phyloP scores from a whole-genome alignment of 768 basidiomycete species.

The Calocybe cyanea region DNA sequence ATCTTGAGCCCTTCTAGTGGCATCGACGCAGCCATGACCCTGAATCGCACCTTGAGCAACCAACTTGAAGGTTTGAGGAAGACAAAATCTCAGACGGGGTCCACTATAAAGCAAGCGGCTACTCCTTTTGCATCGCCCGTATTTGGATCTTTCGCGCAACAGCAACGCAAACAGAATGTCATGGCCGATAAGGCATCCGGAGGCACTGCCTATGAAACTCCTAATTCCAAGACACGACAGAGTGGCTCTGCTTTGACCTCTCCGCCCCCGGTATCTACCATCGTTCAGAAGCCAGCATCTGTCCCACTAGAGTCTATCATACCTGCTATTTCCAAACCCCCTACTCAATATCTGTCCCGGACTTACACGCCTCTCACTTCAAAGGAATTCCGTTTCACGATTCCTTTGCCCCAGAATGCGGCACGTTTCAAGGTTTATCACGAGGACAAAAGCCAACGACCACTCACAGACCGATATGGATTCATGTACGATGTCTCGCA shows the following conservation, averaged over 20 bases:
- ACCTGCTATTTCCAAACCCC: conserved; percentile 73
- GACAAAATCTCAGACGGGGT: conserved; percentile 30
- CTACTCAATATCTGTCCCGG: conserved; percentile 78
- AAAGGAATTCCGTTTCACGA: conserved; percentile 69
- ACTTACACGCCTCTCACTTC: conserved; percentile 72
- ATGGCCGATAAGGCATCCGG: conserved; percentile 9
- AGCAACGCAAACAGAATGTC: conserved; percentile 38
- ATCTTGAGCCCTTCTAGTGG: conserved; percentile 40
- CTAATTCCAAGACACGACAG: conserved; percentile 26
- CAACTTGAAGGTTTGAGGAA: conserved; percentile 28
- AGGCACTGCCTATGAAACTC: conserved; percentile 16
- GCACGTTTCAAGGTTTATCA: conserved; percentile 50
- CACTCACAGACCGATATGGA: conserved; percentile 82
- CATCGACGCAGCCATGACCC: conserved; percentile 38
- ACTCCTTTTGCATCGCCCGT: conserved; percentile 51
- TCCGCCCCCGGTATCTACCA: conserved; percentile 10
- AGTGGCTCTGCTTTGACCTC: conserved; percentile 15
- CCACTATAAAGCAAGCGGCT: conserved; percentile 27
- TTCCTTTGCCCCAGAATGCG: conserved; percentile 54
- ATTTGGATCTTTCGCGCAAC: conserved; percentile 56
- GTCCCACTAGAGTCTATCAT: conserved; percentile 84
- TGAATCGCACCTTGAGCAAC: conserved; percentile 43
- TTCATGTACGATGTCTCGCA: conserved; percentile 86
- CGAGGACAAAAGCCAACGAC: conserved; percentile 49
- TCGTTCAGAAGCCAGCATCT: conserved; percentile 31